These are phyloP conservation scores for Barbatosphaeria neglecta DNA, from an alignment of 495 filamentous ascomycete species.

Conservation along the genomic window DNA sequence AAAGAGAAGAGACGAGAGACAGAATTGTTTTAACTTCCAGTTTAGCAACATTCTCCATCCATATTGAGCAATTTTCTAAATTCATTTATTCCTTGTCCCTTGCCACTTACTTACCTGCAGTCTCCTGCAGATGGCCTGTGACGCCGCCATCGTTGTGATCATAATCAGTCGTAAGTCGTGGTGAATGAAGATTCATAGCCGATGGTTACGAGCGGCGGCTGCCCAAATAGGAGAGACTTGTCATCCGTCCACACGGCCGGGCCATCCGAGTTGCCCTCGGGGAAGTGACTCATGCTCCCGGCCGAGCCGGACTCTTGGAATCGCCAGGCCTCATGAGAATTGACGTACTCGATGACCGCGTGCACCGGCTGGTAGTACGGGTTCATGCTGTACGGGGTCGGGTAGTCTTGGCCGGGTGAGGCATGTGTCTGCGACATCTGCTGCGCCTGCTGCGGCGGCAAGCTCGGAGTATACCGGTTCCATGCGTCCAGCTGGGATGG, in stretches of 20 bases:
- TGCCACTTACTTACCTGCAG: too few species aligned
- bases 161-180: too few species aligned
- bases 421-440: too few species aligned
- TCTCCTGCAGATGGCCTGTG: too few species aligned
- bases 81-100: too few species aligned
- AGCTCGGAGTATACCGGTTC: background rate
- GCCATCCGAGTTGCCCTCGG: constrained; percentile 19
- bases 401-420: constrained; percentile 3
- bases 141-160: too few species aligned
- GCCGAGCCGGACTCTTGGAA: constrained; percentile 21
- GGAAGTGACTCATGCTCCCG: constrained; percentile 29
- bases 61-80: too few species aligned
- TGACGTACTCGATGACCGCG: constrained; percentile 16
- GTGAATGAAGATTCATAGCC: too few species aligned
- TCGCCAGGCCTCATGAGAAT: constrained; percentile 17
- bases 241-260: constrained; percentile 1
- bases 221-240: background rate
- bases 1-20: too few species aligned
- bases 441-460: constrained; percentile 5
- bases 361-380: constrained; percentile 8
- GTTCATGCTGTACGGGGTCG: constrained; percentile 9
- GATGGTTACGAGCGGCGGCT: background rate
- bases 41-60: too few species aligned
- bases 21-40: too few species aligned
- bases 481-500: background rate